Base-by-base conservation (phyloP, 148 eudicot species). In the Cornus kousa region DNA sequence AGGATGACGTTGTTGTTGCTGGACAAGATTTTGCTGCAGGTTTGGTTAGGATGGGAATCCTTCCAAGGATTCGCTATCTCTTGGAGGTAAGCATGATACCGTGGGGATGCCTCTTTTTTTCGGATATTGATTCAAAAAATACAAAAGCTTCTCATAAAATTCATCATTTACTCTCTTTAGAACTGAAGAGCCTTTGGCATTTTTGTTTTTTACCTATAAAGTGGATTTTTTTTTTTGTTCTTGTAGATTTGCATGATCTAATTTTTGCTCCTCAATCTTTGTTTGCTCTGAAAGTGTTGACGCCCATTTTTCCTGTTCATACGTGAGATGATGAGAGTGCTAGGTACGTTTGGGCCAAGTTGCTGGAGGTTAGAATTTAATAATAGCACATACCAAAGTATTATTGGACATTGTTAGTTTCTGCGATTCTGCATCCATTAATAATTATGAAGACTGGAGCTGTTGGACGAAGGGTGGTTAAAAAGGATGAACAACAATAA, bases 11-110 rank as follows among this genome's bases (percentile, higher is more conserved):
- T 86, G 86, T 84, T 78, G 86, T 96, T 84, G 95, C 97, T 73
- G 88, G 88, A 72, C 99, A 96, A 81, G 99, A 96, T 83, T 74
- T 92, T 73, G 94, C 90, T 77, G 98, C 98, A 50, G 99, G 99
- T 77, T 86, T 96, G 70, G 94, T 96, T 74, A 89, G 99, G 84
- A 96, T 93, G 99, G 98, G 89, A 67, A 74, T 91, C 80, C 89
- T 96, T 80, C 88, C 86, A 40, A 91, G 98, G 78, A 87, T 93
- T 77, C 77, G 86, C 79, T 91, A 82, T 88, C 93, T 93, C 68
- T 83, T 96, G 85, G 97, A 93, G 99, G 98, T 96, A 88, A 78
- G 81, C 68, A 35, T 77, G 66, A 28, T 65, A 50, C 24, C 11
- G 70, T 50, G 24, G 70, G 48, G 48, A 67, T 65, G 48, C 35